These are phyloP conservation scores for Ceratopteris richardii DNA, from an alignment of 75 land plant species.

Conservation along the genomic window DNA sequence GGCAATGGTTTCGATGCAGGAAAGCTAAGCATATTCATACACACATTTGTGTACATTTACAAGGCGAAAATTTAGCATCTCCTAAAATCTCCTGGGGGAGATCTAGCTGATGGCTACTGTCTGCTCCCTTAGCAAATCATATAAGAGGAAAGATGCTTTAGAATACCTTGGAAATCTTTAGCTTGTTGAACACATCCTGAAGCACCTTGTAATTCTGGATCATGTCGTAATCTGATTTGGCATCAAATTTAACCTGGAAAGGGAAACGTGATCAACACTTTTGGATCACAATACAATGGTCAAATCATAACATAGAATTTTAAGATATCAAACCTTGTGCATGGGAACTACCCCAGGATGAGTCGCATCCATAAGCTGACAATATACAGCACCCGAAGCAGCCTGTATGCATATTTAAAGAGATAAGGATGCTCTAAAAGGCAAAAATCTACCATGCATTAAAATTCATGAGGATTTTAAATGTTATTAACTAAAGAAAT, in stretches of 20 bases:
- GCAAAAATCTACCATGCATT: too few relatives aligned
- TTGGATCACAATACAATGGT: conserved; percentile 3
- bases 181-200: conserved; percentile 85
- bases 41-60: too few relatives aligned
- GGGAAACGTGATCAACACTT: not conserved
- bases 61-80: too few relatives aligned
- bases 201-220: conserved; percentile 32
- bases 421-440: not conserved
- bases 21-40: too few relatives aligned
- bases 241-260: conserved; percentile 29
- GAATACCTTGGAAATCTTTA: conserved; percentile 79
- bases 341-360: conserved; percentile 54
- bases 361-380: conserved; percentile 81
- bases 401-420: conserved; percentile 21
- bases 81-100: too few relatives aligned
- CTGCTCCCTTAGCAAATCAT: too few relatives aligned
- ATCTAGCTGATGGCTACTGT: too few relatives aligned
- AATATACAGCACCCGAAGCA: conserved; percentile 74
- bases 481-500: too few relatives aligned
- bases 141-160: too few relatives aligned
- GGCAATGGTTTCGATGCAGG: too few relatives aligned
- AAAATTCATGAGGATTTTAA: too few relatives aligned
- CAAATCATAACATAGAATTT: too few relatives aligned
- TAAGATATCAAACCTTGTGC: conserved; percentile 60
- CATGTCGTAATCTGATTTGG: conserved; percentile 33